A percentile compares a stretch with the other conserved stretches of the same genome.
phyloP scores from a whole-genome alignment of 2,329 filamentous ascomycete species.

The Calonectria pteridis region DNA sequence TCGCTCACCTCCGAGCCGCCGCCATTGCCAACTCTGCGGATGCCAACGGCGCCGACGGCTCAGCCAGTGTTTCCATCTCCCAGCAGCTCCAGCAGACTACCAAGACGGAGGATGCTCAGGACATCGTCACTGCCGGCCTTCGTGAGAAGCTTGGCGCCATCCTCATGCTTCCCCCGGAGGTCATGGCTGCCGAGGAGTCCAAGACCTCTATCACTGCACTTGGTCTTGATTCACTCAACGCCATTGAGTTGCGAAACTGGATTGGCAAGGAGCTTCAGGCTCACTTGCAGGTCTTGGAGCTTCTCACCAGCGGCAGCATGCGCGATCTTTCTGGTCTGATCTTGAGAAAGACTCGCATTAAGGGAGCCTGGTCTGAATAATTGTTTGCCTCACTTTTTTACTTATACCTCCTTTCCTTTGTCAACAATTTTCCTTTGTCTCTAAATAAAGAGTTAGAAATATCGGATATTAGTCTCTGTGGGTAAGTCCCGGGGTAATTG shows the following conservation, averaged over 20 bases:
- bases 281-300: constrained; percentile 66
- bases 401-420: not conserved
- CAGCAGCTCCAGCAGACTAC: constrained; percentile 27
- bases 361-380: constrained; percentile 10
- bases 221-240: constrained; percentile 61
- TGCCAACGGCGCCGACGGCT: constrained; percentile 20
- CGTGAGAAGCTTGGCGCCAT: constrained; percentile 52
- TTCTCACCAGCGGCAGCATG: constrained; percentile 62
- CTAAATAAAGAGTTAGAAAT: not conserved
- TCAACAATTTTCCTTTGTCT: not conserved
- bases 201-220: constrained; percentile 42
- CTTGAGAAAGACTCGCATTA: constrained; percentile 40
- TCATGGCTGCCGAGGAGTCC: constrained; percentile 32
- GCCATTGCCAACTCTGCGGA: constrained; percentile 46
- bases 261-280: constrained; percentile 58
- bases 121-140: constrained; percentile 41
- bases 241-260: constrained; percentile 64
- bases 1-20: constrained; percentile 59
- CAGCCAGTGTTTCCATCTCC: constrained; percentile 17
- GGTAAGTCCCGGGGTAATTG: no score
- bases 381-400: not conserved
- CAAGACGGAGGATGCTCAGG: constrained; percentile 36
- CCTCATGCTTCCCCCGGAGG: constrained; percentile 45
- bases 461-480: not conserved
- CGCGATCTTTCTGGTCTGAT: constrained; percentile 40